Base-by-base conservation (phyloP, 176 grass and related monocot genomes). In the Rhynchospora breviuscula region DNA sequence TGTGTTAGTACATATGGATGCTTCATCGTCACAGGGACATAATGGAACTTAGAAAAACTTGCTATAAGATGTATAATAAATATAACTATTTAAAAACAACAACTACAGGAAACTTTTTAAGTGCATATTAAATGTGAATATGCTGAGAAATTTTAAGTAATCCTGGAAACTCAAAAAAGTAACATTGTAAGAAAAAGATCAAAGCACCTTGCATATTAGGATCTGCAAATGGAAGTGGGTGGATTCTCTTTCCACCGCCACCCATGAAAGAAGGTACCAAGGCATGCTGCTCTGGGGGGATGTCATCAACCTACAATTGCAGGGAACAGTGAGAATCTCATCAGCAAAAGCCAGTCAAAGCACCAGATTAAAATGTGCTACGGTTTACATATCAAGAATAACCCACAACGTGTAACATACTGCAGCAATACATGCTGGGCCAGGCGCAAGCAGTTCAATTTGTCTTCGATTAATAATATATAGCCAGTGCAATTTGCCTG, bases 211-310 rank as follows among this genome's bases (percentile, higher is more conserved):
- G 91, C 9, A 94, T 68, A 84, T 78, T 91, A 48, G 91, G 79
- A 93, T 97, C 94, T 73, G 88, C 62, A 63, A 87, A 93, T 5
- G 94, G 94, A 84, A 97, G 91, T 18, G 91, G 94, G 60, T 97
- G 94, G 79, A 97, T 97, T 88, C 94, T 90, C 88, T 93, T 97
- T 12, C 87, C 89, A 13, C 91, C 94, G 0, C 88, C 86, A 4
- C 94, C 86, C 88, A 91, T 91, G 84, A 89, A 97, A 54, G 94
- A 90, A 48, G 94, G 94, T 81, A 97, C 94, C 10, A 97, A 87
- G 26, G 94, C 94, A 91, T 97, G 94, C 89, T 97, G 91, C 82
- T 97, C 94, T 2, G 91, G 94, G 13, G 91, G 91, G 72, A 97
- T 97, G 69, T 97, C 94, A 65, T 97, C 94, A 10, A 94, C 88